These are phyloP conservation scores for Collybia mongolica DNA, from an alignment of 768 basidiomycete genomes.

Conservation along the genomic window DNA sequence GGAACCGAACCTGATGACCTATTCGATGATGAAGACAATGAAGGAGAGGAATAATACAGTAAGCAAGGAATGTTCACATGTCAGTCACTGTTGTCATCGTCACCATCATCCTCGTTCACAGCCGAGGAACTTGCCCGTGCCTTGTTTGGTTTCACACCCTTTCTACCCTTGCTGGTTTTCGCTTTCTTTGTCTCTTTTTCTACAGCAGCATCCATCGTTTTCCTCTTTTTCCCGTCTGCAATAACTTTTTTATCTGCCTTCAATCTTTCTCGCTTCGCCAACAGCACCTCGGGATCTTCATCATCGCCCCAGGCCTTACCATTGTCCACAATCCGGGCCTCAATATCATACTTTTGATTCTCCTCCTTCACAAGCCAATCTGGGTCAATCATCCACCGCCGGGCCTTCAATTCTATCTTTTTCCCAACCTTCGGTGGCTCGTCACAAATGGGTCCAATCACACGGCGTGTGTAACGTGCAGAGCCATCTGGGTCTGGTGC, in stretches of 20 bases:
- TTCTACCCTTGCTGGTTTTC: not conserved
- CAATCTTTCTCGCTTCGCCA: not conserved
- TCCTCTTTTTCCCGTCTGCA: not conserved
- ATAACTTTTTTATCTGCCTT: not conserved
- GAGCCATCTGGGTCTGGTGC: not conserved
- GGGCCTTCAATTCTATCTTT: slow-evolving; percentile 8
- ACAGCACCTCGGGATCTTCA: slow-evolving; percentile 11
- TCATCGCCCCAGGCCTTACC: slow-evolving; percentile 17
- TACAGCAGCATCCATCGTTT: not conserved
- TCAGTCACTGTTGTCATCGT: not conserved
- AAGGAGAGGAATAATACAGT: not conserved
- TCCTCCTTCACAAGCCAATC: slow-evolving; percentile 13
- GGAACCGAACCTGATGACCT: not conserved
- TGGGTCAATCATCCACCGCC: slow-evolving; percentile 20
- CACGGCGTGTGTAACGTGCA: not conserved
- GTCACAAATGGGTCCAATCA: slow-evolving; percentile 5
- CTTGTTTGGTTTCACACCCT: not conserved
- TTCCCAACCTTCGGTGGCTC: slow-evolving; percentile 9
- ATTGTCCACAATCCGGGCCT: slow-evolving; percentile 9
- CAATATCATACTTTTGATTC: slow-evolving; percentile 9
- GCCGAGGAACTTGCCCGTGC: not conserved
- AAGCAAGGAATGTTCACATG: not conserved
- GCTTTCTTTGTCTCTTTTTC: not conserved
- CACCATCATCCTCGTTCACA: not conserved
- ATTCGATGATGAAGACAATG: not conserved